Evolutionary conservation across 225 moss, liverwort and hornwort genomes (phyloP).

Genomic region (Sphagnum tenellum): DNA sequence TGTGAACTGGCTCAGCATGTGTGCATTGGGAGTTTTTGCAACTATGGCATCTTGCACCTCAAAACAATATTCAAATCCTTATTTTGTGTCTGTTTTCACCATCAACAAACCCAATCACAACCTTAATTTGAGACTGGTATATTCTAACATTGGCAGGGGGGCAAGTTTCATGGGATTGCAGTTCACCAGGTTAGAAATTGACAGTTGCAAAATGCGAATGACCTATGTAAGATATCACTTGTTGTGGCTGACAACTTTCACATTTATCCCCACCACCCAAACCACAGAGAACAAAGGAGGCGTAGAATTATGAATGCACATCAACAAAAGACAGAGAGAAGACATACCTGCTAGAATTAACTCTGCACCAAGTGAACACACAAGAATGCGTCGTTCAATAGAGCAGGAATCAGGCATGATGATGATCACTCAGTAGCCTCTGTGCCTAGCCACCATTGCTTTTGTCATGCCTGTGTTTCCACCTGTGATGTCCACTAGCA

Average conservation of each 20-base stretch:
- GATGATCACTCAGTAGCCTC: slow-evolving; percentile 57
- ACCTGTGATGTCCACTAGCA: slow-evolving; percentile 64
- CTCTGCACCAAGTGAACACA: slow-evolving; percentile 68
- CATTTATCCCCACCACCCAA: no score
- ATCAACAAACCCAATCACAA: slow-evolving; percentile 10
- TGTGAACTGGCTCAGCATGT: slow-evolving; percentile 60
- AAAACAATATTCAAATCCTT: slow-evolving; percentile 26
- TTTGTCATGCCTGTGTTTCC: slow-evolving; percentile 68
- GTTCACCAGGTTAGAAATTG: no score
- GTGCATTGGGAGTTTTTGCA: slow-evolving; percentile 35
- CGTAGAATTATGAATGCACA: not conserved
- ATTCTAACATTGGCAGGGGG: not conserved
- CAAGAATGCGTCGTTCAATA: slow-evolving; percentile 61
- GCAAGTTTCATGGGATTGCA: not conserved
- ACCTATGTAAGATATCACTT: not conserved
- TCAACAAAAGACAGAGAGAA: not conserved
- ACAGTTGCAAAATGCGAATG: not conserved
- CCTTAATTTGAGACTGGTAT: not conserved
- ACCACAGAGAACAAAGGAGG: no score
- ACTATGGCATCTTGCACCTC: slow-evolving; percentile 37
- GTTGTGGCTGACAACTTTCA: no score
- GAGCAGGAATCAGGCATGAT: slow-evolving; percentile 78
- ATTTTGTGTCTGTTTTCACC: slow-evolving; percentile 23
- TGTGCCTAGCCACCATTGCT: slow-evolving; percentile 64
- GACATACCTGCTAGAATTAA: slow-evolving; percentile 9